A percentile compares a stretch with the other conserved stretches of the same genome.
Evolutionary conservation across 305 asterid species (phyloP).

Genomic region (Plantago coronopus): DNA sequence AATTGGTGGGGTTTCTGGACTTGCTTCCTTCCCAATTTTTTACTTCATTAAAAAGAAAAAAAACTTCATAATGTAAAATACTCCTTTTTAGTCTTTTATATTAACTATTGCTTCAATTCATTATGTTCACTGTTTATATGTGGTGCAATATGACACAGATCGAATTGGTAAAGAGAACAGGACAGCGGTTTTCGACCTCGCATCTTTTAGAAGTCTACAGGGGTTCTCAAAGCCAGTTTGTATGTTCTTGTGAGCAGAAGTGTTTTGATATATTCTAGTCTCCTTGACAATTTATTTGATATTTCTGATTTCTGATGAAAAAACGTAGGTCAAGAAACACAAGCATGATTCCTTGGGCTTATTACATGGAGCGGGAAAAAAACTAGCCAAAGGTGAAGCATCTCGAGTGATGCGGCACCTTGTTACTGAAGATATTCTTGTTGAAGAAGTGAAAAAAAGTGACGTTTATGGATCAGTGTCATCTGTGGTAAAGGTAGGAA

Average conservation of each 20-base stretch:
- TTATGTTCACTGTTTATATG: conserved; percentile 16
- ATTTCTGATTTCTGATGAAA: conserved; percentile 22
- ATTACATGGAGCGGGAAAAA: conserved; percentile 90
- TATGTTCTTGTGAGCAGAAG: conserved; percentile 40
- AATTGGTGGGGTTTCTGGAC: conserved; percentile 55
- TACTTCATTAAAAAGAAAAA: conserved; percentile 11
- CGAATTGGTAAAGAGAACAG: conserved; percentile 71
- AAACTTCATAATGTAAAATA: conserved; percentile 6
- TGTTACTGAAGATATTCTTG: conserved; percentile 78
- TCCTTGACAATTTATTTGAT: conserved; percentile 26
- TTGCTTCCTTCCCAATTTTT: not conserved
- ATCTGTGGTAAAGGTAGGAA: conserved; percentile 72
- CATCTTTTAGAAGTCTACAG: conserved; percentile 95
- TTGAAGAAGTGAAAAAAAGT: conserved; percentile 84
- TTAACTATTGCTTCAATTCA: conserved; percentile 2
- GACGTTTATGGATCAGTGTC: conserved; percentile 85
- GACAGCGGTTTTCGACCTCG: conserved; percentile 78
- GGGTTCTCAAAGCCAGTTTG: conserved; percentile 92
- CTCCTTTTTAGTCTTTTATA: conserved; percentile 17
- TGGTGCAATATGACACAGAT: conserved; percentile 45
- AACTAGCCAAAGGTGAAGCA: conserved; percentile 79
- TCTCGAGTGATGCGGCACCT: conserved; percentile 88
- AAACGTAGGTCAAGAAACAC: conserved; percentile 86
- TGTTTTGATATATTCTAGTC: conserved; percentile 21
- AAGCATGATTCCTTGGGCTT: conserved; percentile 66